Conservation (phyloP, 306 rosid genomes). For the Vigna radiata region DNA sequence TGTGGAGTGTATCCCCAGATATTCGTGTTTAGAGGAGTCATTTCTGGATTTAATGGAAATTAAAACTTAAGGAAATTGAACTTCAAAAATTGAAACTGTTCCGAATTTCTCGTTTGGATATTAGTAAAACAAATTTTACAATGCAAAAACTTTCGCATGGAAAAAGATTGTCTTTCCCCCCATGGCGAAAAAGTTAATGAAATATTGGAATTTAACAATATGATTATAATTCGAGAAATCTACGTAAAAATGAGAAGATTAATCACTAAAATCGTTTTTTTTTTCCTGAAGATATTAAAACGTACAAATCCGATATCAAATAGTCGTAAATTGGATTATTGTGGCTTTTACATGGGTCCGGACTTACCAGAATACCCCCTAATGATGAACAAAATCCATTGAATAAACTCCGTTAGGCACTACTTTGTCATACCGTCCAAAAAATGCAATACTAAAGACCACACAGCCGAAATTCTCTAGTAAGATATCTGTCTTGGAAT, state of each 20-base stretch:
- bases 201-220: no score
- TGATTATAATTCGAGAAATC: background rate
- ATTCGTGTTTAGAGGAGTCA: background rate
- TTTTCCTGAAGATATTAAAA: background rate
- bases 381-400: background rate
- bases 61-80: background rate
- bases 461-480: background rate
- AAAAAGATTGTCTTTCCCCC: background rate
- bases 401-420: background rate
- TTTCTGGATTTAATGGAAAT: background rate
- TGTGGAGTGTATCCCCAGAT: background rate
- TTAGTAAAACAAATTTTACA: background rate
- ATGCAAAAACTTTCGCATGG: background rate
- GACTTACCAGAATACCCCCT: background rate
- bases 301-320: background rate
- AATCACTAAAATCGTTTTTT: background rate
- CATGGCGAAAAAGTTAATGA: background rate
- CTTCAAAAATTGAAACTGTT: background rate
- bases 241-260: background rate
- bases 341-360: background rate
- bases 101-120: background rate
- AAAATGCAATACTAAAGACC: background rate
- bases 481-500: conserved; percentile 31
- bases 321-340: background rate
- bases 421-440: no score